These are phyloP conservation scores for Pulveroboletus ravenelii DNA, from an alignment of 768 basidiomycete genomes.

Conservation along the genomic window DNA sequence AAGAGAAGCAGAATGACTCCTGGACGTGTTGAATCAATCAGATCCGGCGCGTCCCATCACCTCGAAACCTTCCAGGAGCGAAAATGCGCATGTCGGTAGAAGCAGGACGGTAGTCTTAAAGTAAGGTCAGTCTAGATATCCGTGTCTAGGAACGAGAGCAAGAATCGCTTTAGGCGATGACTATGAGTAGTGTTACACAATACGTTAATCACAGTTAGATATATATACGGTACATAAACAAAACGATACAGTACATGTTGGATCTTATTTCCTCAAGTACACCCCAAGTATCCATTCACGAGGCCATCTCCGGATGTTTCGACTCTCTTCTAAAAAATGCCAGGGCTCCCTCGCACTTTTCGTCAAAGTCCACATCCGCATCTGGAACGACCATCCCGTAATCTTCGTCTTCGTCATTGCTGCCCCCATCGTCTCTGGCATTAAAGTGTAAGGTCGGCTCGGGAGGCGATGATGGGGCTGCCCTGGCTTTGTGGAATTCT, in stretches of 20 bases:
- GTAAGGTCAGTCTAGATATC: no score
- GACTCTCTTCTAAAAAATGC: conserved; percentile 21
- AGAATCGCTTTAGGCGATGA: no score
- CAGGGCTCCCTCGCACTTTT: conserved; percentile 25
- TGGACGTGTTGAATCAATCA: conserved; percentile 96
- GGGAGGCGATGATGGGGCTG: not conserved
- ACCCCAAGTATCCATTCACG: not conserved
- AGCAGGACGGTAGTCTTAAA: conserved; percentile 82
- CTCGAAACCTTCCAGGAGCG: conserved; percentile 44
- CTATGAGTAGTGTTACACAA: conserved; percentile 10
- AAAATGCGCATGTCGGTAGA: conserved; percentile 47
- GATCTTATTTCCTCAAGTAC: not conserved
- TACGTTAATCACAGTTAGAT: conserved; percentile 15
- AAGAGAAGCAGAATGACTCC: conserved; percentile 56
- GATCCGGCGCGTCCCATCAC: conserved; percentile 20
- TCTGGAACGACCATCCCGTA: conserved; percentile 22
- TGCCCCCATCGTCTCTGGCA: conserved; percentile 17
- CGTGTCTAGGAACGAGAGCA: no score
- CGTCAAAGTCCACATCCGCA: conserved; percentile 16
- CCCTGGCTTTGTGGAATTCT: not conserved
- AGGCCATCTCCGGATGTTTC: not conserved
- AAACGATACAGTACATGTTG: conserved; percentile 15
- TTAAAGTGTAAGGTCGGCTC: conserved; percentile 19
- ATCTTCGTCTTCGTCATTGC: conserved; percentile 27
- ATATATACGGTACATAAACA: conserved; percentile 6